phyloP scores from a whole-genome alignment of 148 eudicot genomes.

The Rhododendron griersonianum region DNA sequence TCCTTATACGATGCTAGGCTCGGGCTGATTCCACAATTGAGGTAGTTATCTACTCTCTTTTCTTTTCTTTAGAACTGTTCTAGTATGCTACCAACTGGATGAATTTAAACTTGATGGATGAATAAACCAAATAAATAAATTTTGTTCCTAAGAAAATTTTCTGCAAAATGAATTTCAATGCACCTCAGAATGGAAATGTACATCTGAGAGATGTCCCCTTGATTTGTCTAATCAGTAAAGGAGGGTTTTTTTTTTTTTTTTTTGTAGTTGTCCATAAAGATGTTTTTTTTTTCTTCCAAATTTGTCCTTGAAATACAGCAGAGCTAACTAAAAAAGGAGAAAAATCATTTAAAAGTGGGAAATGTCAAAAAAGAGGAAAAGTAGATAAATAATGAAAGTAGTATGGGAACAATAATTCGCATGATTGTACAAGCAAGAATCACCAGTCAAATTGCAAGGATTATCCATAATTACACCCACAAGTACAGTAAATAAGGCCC shows the following conservation, averaged over 20 bases:
- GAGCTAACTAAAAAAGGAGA: background rate
- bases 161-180: background rate
- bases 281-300: background rate
- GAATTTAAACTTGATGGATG: background rate
- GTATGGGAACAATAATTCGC: background rate
- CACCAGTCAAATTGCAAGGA: constrained; percentile 20
- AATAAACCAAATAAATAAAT: background rate
- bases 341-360: background rate
- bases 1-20: background rate
- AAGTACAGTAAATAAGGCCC: background rate
- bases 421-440: background rate
- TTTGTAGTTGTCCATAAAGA: background rate
- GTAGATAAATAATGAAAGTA: background rate
- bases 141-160: background rate
- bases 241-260: background rate
- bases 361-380: background rate
- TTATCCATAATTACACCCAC: constrained; percentile 9
- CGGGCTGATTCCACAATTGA: background rate
- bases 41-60: background rate
- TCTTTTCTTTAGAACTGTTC: background rate
- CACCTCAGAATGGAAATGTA: background rate
- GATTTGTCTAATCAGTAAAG: background rate
- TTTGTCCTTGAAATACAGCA: background rate
- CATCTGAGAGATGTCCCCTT: background rate
- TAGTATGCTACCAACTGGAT: background rate